These are phyloP conservation scores for Rutstroemia sydowiana DNA, from an alignment of 2,329 filamentous ascomycete species.

Conservation along the genomic window DNA sequence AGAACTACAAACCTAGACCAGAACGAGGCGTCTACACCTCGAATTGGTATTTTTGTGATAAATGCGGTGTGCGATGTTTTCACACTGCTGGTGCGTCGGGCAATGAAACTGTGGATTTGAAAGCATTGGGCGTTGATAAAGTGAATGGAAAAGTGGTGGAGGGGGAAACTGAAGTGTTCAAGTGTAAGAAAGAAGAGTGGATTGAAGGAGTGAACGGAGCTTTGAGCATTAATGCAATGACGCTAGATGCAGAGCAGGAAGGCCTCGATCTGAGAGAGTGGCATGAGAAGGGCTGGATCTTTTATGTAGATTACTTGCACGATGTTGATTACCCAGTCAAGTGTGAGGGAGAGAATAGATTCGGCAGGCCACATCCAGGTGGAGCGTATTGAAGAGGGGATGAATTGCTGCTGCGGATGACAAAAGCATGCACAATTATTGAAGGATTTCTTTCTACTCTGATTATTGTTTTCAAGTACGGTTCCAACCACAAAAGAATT, in stretches of 20 bases:
- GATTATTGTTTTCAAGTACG: too few species aligned
- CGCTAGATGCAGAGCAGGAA: conserved; percentile 33
- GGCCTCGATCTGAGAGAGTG: conserved; percentile 34
- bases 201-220: conserved; percentile 24
- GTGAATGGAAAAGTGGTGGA: conserved; percentile 14
- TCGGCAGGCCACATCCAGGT: conserved; percentile 19
- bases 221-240: conserved; percentile 34
- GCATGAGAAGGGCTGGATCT: conserved; percentile 31
- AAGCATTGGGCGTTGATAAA: neutral
- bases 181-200: conserved; percentile 27
- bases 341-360: conserved; percentile 11
- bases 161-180: conserved; percentile 24
- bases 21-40: too few species aligned
- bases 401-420: too few species aligned
- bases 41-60: conserved; percentile 42
- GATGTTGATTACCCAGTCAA: too few species aligned
- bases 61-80: conserved; percentile 39
- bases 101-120: conserved; percentile 13
- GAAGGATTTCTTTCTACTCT: too few species aligned
- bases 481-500: too few species aligned
- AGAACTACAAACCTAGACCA: too few species aligned
- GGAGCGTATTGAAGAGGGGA: conserved; percentile 27
- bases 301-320: conserved; percentile 21
- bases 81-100: conserved; percentile 32
- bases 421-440: too few species aligned